Evolutionary conservation across 148 eudicot species (phyloP), one percentile per base, ranked within the genome.

Genomic region (Vaccinium macrocarpon): DNA sequence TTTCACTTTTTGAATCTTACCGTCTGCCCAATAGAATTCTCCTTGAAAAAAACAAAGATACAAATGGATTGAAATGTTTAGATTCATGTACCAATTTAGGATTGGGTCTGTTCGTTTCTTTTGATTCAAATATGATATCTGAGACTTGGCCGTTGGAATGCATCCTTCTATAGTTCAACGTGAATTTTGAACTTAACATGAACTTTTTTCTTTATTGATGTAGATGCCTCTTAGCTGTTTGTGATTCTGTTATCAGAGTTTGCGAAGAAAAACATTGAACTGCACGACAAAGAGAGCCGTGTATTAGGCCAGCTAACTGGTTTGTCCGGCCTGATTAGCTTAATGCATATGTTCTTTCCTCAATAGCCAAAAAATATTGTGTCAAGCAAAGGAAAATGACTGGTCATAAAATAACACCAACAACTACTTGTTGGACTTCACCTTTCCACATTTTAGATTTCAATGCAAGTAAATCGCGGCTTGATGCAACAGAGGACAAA

Each of bases 341-440:
- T 83, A 25, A 75, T n/a, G 13, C 66, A 52, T 51, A 25, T 83
- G 46, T 80, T 46, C 76, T 62, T 76, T 32, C 79, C 72, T 77
- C 80, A 84, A 91, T 91, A 96, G 95, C 96, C 88, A 87, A 94
- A 14, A 91, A 90, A 62, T 86, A 92, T 66, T 79, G 84, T 85
- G 79, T 59, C 76, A 62, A 21, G 68, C 86, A 87, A 57, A 88
- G 88, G 84, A 91, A 86, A 84, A 80, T 21, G 8, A 79, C 29
- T 23, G 89, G 82, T 80, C 80, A 83, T 84, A 89, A 86, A 83
- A 91, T 86, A 76, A 85, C 18, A 82, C 27, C n/a, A 62, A 12
- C 27, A 62, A 62, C 2, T 87, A 62, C 2, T 87, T 61, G 81
- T 78, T 49, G 78, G 79, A 82, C 88, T 68, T 32, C 87, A 64